Evolutionary conservation across 1,284 basidiomycete species (phyloP).

Genomic region (Ganoderma boninense): DNA sequence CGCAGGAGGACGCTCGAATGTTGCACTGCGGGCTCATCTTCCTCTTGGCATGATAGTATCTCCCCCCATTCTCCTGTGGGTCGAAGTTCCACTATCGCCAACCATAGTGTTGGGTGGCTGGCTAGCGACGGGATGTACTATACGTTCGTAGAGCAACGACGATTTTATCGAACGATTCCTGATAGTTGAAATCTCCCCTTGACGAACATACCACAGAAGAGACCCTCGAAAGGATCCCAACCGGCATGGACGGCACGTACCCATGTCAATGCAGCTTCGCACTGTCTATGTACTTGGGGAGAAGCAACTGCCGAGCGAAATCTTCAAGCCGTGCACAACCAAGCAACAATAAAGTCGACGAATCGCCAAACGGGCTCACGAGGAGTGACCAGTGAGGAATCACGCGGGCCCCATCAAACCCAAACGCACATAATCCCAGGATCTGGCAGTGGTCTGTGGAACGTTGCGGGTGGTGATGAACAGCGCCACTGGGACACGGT

Average conservation of each 20-base stretch:
- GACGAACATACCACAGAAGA: not conserved
- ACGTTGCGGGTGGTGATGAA: too few species aligned
- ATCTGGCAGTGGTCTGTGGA: too few species aligned
- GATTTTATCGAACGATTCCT: not conserved
- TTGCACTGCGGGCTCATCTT: not conserved
- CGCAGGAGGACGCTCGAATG: not conserved
- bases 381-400: too few species aligned
- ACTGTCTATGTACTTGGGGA: not conserved
- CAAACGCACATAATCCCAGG: too few species aligned
- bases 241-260: too few species aligned
- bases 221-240: not conserved
- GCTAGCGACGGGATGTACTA: not conserved
- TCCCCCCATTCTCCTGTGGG: not conserved
- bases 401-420: too few species aligned
- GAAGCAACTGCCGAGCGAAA: not conserved
- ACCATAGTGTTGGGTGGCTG: not conserved
- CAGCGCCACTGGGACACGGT: too few species aligned
- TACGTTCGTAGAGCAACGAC: not conserved
- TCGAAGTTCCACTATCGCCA: not conserved
- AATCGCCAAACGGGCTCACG: too few species aligned
- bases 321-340: too few species aligned
- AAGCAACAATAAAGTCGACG: not conserved
- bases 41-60: not conserved
- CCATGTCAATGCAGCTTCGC: not conserved
- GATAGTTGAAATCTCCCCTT: not conserved